Percentiles rank a stretch among this genome's conserved stretches.
phyloP scores from a whole-genome alignment of 2,329 filamentous ascomycete species.

The Penicillium brasilianum region DNA sequence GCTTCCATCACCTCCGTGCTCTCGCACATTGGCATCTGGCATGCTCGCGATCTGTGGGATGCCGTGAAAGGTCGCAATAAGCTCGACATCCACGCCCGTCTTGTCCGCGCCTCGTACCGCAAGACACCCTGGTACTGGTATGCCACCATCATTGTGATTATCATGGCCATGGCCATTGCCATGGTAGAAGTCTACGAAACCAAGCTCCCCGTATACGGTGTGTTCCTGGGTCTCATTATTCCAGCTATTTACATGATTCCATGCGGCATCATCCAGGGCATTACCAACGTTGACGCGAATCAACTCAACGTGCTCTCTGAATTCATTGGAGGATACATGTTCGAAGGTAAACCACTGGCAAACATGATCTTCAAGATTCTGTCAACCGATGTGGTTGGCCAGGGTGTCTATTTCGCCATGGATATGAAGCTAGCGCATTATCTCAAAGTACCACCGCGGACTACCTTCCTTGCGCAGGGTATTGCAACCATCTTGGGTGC shows the following conservation, averaged over 20 bases:
- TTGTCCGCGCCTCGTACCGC: slow-evolving; percentile 46
- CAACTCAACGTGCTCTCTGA: slow-evolving; percentile 51
- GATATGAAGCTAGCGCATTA: slow-evolving; percentile 61
- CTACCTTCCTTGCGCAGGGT: slow-evolving; percentile 56
- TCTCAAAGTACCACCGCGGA: slow-evolving; percentile 56
- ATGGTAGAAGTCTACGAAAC: slow-evolving; percentile 51
- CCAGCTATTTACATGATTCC: slow-evolving; percentile 52
- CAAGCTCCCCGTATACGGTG: slow-evolving; percentile 50
- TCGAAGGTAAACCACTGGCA: slow-evolving; percentile 51
- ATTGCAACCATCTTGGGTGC: slow-evolving; percentile 55
- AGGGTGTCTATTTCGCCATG: slow-evolving; percentile 54
- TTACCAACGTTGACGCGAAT: slow-evolving; percentile 53
- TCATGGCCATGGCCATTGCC: slow-evolving; percentile 37
- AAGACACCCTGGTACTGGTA: slow-evolving; percentile 53
- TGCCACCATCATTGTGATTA: slow-evolving; percentile 40
- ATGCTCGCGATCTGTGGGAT: slow-evolving; percentile 37
- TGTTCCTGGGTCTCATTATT: slow-evolving; percentile 50
- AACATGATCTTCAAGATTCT: slow-evolving; percentile 55
- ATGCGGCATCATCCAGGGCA: slow-evolving; percentile 51
- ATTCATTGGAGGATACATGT: slow-evolving; percentile 53
- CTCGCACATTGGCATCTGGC: slow-evolving; percentile 38
- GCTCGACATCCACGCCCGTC: slow-evolving; percentile 48
- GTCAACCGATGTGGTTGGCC: slow-evolving; percentile 50
- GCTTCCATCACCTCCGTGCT: slow-evolving; percentile 63
- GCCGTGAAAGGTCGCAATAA: slow-evolving; percentile 43